A percentile compares a stretch with the other conserved stretches of the same genome.
Conservation (phyloP, 305 asterid genomes). For the Fraxinus xanthoxyloides region DNA sequence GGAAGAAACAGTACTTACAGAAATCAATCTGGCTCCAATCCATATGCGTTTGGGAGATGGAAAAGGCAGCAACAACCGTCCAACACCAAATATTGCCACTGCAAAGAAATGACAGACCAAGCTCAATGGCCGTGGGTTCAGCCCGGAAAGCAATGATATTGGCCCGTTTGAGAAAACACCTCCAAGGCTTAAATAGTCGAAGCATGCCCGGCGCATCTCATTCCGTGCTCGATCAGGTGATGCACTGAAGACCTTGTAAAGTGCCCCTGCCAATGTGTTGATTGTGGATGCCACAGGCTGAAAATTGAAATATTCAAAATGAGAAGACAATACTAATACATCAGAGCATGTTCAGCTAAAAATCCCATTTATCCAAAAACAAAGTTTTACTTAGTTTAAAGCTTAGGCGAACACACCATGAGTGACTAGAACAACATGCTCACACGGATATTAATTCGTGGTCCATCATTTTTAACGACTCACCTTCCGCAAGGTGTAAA, state of each 20-base stretch:
- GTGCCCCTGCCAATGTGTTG: slow-evolving; percentile 39
- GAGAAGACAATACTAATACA: background rate
- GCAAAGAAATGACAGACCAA: slow-evolving; percentile 37
- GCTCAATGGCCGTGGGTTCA: slow-evolving; percentile 31
- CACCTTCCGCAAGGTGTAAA: slow-evolving; percentile 42
- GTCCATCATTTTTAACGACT: background rate
- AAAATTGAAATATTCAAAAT: background rate
- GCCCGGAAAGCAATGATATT: slow-evolving; percentile 36
- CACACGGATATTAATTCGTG: background rate
- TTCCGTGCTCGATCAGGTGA: slow-evolving; percentile 33
- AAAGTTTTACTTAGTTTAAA: background rate
- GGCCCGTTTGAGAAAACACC: slow-evolving; percentile 29
- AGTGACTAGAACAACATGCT: background rate
- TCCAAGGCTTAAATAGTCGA: slow-evolving; percentile 42
- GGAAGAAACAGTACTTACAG: slow-evolving; percentile 17
- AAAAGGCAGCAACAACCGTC: slow-evolving; percentile 33
- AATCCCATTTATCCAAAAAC: background rate
- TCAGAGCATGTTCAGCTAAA: background rate
- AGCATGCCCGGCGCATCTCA: slow-evolving; percentile 37
- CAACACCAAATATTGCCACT: slow-evolving; percentile 35
- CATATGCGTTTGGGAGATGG: slow-evolving; percentile 33
- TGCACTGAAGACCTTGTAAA: slow-evolving; percentile 32
- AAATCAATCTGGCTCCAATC: slow-evolving; percentile 25
- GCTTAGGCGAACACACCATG: background rate
- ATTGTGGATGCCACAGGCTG: slow-evolving; percentile 46